These are phyloP conservation scores for Fusarium xylarioides DNA, from an alignment of 2,329 filamentous ascomycete species.

Conservation along the genomic window DNA sequence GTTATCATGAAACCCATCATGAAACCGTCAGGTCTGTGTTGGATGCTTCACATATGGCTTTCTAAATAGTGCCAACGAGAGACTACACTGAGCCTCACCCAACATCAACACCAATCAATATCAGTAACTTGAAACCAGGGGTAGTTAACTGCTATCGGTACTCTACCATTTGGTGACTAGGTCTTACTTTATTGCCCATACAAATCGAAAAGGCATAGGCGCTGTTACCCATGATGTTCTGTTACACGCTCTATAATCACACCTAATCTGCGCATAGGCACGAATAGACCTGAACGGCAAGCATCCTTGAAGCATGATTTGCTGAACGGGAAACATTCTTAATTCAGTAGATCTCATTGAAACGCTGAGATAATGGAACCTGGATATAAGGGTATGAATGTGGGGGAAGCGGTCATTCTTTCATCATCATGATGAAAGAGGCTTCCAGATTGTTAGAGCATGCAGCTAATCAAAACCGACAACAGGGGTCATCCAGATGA, in stretches of 20 bases:
- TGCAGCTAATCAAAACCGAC: background rate
- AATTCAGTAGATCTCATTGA: background rate
- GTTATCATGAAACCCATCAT: background rate
- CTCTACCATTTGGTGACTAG: background rate
- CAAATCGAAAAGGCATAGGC: background rate
- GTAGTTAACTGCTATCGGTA: background rate
- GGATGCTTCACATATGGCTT: background rate
- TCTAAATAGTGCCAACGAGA: background rate
- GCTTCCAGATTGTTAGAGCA: background rate
- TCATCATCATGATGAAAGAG: conserved; percentile 10
- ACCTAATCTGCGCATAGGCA: background rate
- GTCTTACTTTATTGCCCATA: background rate
- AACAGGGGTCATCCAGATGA: background rate
- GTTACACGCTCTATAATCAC: background rate
- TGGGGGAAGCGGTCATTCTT: background rate
- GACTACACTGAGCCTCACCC: background rate
- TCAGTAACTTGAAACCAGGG: background rate
- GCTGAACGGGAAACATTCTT: background rate
- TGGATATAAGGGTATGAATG: background rate
- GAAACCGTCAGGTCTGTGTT: background rate
- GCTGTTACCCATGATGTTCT: background rate
- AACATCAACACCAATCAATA: background rate
- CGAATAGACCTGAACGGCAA: background rate
- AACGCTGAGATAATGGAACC: background rate
- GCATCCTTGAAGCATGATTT: background rate